phyloP scores from a whole-genome alignment of 2,329 filamentous ascomycete species.

The Penicillium sp. region DNA sequence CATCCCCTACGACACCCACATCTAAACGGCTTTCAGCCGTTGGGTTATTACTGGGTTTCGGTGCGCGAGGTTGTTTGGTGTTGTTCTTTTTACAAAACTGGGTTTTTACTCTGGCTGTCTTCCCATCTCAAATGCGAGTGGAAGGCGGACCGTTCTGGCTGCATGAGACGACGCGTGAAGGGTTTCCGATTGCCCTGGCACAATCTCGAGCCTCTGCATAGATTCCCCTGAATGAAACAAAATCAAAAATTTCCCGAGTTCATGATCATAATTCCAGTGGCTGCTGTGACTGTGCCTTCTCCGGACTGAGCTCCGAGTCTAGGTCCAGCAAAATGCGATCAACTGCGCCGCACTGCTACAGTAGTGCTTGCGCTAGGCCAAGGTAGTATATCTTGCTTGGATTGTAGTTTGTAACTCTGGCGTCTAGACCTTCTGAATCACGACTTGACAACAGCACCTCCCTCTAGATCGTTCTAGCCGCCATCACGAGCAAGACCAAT shows the following conservation, averaged over 20 bases:
- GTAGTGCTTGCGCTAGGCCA: no score
- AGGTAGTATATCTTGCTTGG: no score
- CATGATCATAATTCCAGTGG: not conserved
- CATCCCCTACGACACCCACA: constrained; percentile 96
- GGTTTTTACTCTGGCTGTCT: constrained; percentile 35
- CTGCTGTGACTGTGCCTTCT: not conserved
- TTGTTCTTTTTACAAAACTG: constrained; percentile 30
- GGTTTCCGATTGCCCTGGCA: constrained; percentile 41
- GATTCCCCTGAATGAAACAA: constrained; percentile 48
- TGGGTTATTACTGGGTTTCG: constrained; percentile 29
- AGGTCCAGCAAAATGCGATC: not conserved
- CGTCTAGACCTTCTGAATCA: no score
- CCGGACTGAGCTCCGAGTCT: not conserved
- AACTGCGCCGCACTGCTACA: not conserved
- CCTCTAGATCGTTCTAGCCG: not conserved
- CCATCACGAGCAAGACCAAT: not conserved
- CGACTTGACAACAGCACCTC: not conserved
- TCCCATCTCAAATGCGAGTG: constrained; percentile 24
- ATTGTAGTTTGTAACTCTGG: no score
- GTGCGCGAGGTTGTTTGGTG: constrained; percentile 42
- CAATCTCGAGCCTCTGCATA: constrained; percentile 44
- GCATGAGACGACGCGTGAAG: constrained; percentile 43
- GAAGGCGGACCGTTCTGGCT: constrained; percentile 33
- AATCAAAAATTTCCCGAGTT: constrained; percentile 40
- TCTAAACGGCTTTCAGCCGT: constrained; percentile 61